Conservation (phyloP, 345 rosid genomes). For the Murraya paniculata region DNA sequence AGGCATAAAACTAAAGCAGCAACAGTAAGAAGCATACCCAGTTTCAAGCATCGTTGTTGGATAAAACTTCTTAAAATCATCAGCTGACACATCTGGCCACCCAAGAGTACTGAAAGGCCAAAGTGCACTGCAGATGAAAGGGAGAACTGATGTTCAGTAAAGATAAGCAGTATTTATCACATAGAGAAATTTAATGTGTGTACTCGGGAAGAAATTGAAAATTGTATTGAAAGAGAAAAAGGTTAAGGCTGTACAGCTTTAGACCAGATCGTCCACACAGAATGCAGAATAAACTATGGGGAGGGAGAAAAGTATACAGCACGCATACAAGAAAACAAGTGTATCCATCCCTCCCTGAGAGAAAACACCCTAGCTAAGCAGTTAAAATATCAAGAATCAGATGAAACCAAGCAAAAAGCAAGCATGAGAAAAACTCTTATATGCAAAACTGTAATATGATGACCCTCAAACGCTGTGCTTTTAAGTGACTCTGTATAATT, state of each 20-base stretch:
- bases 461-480: neutral
- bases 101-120: slow-evolving; percentile 99
- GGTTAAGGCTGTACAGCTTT: neutral
- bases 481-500: neutral
- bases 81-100: slow-evolving; percentile 80
- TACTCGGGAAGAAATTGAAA: neutral
- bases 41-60: slow-evolving; percentile 97
- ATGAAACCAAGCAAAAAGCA: neutral
- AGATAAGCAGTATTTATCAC: slow-evolving; percentile 3
- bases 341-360: neutral
- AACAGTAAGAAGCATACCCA: slow-evolving; percentile 49
- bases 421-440: neutral
- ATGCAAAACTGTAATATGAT: neutral
- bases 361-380: neutral
- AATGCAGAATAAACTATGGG: neutral
- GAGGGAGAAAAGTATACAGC: neutral
- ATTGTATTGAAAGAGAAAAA: neutral
- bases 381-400: neutral
- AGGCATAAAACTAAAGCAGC: neutral
- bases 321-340: neutral
- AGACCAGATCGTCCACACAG: neutral
- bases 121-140: slow-evolving; percentile 54
- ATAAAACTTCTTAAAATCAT: slow-evolving; percentile 76
- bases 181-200: slow-evolving; percentile 1
- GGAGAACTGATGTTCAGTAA: slow-evolving; percentile 12